Evolutionary conservation across 2,329 filamentous ascomycete genomes (phyloP), one percentile per base, ranked within the genome.

Genomic region (Aspergillus latus): DNA sequence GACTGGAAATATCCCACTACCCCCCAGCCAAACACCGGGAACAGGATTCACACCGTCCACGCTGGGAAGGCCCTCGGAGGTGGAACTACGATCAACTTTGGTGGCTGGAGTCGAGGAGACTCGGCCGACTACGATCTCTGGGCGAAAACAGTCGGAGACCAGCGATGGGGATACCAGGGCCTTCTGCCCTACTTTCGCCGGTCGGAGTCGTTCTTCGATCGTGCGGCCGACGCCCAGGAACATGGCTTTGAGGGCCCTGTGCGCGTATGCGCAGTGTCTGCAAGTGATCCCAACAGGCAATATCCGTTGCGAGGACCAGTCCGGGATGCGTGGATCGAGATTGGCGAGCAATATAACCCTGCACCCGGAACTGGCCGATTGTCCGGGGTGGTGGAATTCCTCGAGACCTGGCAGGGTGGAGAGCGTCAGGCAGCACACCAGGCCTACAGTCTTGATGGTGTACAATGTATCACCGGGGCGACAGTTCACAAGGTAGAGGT

Each of bases 131-230:
- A 49, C 11, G 46, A 49, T n/a, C 46, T 26, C 29, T 49, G 46
- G 46, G 46, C 46, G 8, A 4, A 8, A 3, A 37, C 16, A 8
- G 46, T 49, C 1, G 10, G 11, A 0, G 46, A 49, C 4, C 6
- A 1, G 1, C 30, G 32, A 1, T 49, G 46, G 46, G 21, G 46
- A 4, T 49, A 37, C 13, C 9, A 39, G 1, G 46, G 46, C 0
- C 11, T 37, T 1, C 16, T 49, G 4, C 46, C 32, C 3, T 49
- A 37, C 30, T 49, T 49, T 9, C 15, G 15, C 5, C 10, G 34
- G 46, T 36, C 30, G 9, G 46, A 49, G 10, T n/a, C 46, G 16
- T 49, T 49, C 32, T 49, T 49, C 8, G 46, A 49, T 37, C 16
- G 5, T 5, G 11, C 7, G 15, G 46, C 46, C 1, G 16, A 49